Percentiles rank a stretch among this genome's conserved stretches.
Conservation (phyloP, 441 rosid genomes). For the Eutrema salsugineum region DNA sequence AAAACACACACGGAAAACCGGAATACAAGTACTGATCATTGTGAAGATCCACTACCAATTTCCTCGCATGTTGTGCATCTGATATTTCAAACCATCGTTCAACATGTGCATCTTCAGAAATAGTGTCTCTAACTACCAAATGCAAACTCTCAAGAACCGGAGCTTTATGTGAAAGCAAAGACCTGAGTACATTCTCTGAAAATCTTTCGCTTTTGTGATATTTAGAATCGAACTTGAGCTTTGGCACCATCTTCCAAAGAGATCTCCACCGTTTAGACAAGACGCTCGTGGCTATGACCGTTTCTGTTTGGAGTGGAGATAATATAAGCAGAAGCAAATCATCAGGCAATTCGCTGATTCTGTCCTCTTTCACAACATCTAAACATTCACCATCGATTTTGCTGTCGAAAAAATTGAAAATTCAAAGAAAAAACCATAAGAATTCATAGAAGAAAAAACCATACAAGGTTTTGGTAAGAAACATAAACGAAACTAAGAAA, state of each 20-base stretch:
- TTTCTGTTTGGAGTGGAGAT: background rate
- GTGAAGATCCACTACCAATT: background rate
- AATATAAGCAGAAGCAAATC: background rate
- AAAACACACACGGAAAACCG: background rate
- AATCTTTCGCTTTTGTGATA: background rate
- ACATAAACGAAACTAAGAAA: no score
- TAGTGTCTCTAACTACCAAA: background rate
- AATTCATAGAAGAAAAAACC: no score
- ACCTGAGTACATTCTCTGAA: background rate
- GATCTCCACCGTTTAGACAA: conserved; percentile 10
- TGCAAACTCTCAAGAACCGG: background rate
- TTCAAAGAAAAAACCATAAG: no score
- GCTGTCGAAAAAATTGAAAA: no score
- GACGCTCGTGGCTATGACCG: background rate
- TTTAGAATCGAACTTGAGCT: background rate
- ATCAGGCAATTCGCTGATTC: background rate
- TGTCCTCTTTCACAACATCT: background rate
- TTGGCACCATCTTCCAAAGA: conserved; percentile 8
- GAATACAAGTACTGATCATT: no score
- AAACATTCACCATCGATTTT: background rate
- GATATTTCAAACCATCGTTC: background rate
- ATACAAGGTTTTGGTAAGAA: no score
- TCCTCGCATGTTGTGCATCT: background rate
- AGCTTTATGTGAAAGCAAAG: background rate
- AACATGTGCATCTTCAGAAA: background rate